These are phyloP conservation scores for Silene uniflora DNA, from an alignment of 148 eudicot species.

Conservation along the genomic window DNA sequence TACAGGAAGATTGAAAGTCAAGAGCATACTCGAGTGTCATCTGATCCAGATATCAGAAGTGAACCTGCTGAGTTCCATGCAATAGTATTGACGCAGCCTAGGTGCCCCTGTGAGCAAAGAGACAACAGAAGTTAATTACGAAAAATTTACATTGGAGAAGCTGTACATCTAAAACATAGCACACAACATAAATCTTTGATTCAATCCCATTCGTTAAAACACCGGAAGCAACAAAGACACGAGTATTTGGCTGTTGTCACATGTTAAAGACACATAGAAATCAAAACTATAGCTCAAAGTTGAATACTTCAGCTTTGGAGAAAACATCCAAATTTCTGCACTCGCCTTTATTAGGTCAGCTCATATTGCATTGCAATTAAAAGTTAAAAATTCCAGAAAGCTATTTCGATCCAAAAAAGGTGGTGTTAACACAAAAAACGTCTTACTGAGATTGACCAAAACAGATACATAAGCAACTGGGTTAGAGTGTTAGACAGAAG, in stretches of 20 bases:
- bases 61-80: slow-evolving; percentile 96
- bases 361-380: background rate
- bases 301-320: background rate
- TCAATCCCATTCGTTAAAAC: background rate
- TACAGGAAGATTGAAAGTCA: slow-evolving; percentile 2
- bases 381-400: too few species aligned
- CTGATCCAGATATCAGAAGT: slow-evolving; percentile 90
- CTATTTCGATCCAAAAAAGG: background rate
- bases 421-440: background rate
- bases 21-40: slow-evolving; percentile 68
- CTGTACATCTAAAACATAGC: background rate
- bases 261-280: background rate
- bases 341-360: background rate
- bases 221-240: background rate
- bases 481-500: too few species aligned
- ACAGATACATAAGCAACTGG: background rate
- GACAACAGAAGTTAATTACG: background rate
- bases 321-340: background rate
- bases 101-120: slow-evolving; percentile 63
- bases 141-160: background rate
- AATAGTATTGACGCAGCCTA: slow-evolving; percentile 84
- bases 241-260: background rate
- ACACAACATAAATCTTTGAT: background rate
- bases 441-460: background rate
- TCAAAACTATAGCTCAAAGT: background rate